Conservation (phyloP, 2,329 filamentous ascomycete species). For the Fusarium heterosporum region DNA sequence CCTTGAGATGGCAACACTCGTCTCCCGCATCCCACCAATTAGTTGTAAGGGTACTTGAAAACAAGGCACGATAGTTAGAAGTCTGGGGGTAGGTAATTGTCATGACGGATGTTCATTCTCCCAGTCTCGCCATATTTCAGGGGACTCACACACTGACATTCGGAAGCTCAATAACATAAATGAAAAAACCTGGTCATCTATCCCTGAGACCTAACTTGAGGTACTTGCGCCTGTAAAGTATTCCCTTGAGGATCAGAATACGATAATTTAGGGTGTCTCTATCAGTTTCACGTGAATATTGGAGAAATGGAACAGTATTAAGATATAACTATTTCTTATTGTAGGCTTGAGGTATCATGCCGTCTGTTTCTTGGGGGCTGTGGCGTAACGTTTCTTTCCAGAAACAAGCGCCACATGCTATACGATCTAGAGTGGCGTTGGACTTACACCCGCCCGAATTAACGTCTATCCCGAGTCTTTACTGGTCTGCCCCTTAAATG, state of each 20-base stretch:
- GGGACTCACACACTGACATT: constrained; percentile 3
- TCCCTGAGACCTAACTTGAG: too few relatives aligned
- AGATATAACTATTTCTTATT: neutral
- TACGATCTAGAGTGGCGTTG: constrained; percentile 14
- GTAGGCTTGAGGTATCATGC: neutral
- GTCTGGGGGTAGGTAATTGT: neutral
- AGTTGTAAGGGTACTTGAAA: neutral
- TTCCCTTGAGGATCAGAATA: too few relatives aligned
- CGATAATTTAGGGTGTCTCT: too few relatives aligned
- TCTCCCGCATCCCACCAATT: neutral
- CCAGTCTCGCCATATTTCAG: neutral
- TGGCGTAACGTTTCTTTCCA: constrained; percentile 24
- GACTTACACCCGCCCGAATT: neutral
- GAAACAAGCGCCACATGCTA: constrained; percentile 28
- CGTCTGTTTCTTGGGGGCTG: neutral
- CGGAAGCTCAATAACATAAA: neutral
- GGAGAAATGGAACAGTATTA: neutral
- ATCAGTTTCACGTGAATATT: too few relatives aligned
- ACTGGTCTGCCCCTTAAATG: constrained; percentile 33
- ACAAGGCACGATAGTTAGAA: neutral
- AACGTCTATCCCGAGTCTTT: constrained; percentile 1
- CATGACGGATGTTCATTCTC: neutral
- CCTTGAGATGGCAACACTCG: too few relatives aligned
- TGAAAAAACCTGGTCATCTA: neutral
- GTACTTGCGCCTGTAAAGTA: too few relatives aligned